Conservation (phyloP, 208 protist species). For the Porcisia deanei region DNA sequence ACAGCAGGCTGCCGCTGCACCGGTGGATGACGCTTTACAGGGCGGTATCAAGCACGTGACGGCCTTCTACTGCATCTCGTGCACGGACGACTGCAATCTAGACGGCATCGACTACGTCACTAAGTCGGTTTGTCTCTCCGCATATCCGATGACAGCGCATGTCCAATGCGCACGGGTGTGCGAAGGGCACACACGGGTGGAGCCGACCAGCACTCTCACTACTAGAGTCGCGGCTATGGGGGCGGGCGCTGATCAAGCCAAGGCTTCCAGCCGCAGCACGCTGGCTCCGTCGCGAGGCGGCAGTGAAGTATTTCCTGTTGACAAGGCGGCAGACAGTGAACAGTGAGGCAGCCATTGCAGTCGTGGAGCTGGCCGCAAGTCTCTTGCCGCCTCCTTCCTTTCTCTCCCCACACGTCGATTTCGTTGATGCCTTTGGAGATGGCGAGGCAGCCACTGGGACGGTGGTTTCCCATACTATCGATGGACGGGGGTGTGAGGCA, state of each 20-base stretch:
- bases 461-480: neutral
- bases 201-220: slow-evolving; percentile 18
- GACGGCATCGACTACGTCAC: slow-evolving; percentile 85
- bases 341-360: slow-evolving; percentile 3
- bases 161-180: slow-evolving; percentile 81
- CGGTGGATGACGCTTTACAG: slow-evolving; percentile 74
- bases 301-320: slow-evolving; percentile 4
- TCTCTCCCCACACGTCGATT: neutral
- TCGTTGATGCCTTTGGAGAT: neutral
- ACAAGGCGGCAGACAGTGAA: neutral
- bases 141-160: slow-evolving; percentile 76
- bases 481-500: neutral
- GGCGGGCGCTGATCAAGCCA: neutral
- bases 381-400: neutral
- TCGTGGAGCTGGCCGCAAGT: neutral
- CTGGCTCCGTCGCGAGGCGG: neutral
- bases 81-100: slow-evolving; percentile 77
- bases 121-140: slow-evolving; percentile 64
- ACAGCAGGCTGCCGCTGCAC: slow-evolving; percentile 28
- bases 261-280: neutral
- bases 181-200: slow-evolving; percentile 59
- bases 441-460: neutral
- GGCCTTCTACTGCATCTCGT: slow-evolving; percentile 83
- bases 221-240: neutral
- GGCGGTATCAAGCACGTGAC: slow-evolving; percentile 82